Evolutionary conservation across 2,329 filamentous ascomycete species (phyloP), one percentile per base, ranked within the genome.

Genomic region (Acrodontium crateriforme): DNA sequence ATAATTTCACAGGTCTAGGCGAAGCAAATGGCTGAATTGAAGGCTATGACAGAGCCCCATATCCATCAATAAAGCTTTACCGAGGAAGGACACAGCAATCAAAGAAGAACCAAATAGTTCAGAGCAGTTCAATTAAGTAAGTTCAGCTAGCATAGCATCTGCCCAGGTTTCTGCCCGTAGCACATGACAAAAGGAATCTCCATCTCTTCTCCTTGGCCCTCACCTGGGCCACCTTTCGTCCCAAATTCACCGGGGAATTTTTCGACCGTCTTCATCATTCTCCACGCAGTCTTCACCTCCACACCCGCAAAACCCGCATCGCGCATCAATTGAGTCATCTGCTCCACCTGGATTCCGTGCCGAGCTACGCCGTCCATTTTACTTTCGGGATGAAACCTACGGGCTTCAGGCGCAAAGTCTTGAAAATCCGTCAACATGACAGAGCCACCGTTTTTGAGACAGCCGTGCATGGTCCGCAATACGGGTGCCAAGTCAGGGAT

Each of bases 171-270:
- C 25, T 32, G 19, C 2, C 40, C 42, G 29, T 39, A 40, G 27
- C 42, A 45, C 5, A 45, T 16, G 28, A 45, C 31, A 28, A 45
- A 45, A 1, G 42, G 41, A 16, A 45, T 41, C 10, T 39, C 26
- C n/a, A 27, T 24, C 27, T 45, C 36, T 5, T 41, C 42, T 5
- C 34, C 38, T 10, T 23, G 18, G 6, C 29, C 36, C 12, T 24
- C 20, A 16, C 35, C 25, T 4, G 27, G 10, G 21, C 21, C 34
- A 10, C 31, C 39, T 9, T 25, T 29, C 6, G 22, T 21, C 9
- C 32, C 39, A 31, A 45, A 45, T 27, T 42, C 40, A 31, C 42
- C 53, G 27, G 53, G 20, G 40, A 31, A 40, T 26, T 34, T 44
- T 32, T 45, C 42, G 11, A 45, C 42, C 7, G 16, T 41, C 37